Base-by-base conservation (phyloP, 208 protist species). In the Blastocrithidia nonstop region DNA sequence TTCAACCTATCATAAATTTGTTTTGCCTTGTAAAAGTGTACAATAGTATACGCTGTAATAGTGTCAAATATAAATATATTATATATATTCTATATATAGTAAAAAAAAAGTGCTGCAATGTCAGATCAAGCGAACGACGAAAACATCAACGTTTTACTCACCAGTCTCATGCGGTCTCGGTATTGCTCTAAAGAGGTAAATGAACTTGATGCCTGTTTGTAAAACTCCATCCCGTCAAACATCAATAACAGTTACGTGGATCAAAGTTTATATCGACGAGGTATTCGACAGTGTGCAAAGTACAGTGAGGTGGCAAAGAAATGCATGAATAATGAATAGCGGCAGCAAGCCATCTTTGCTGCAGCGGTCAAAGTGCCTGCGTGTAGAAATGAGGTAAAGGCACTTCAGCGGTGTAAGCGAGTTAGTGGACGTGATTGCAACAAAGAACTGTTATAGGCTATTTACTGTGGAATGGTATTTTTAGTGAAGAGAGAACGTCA, bases 391-490 rank as follows among this genome's bases (percentile, higher is more conserved):
- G 82, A 91, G 48, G 52, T 62, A 42, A 49, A 54, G 4, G 57
- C 50, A 24, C 46, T 85, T 36, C 52, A 70, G 46, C 31, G 54
- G 15, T 91, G 82, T 47, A 76, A 83, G 29, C 31, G 60, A 0
- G 13, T 35, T 5, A 54, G 59, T 16, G 63, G 58, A 21, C 45
- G 58, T 22, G 71, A 85, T 43, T 91, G 82, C 44, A 78, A 91
- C 61, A 44, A 61, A 36, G 76, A 91, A 61, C 77, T 72, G 7
- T 53, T 86, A 15, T 71, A 91, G 50, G 67, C 64, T 43, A 47
- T 91, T 23, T 86, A 82, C 64, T 91, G 82, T 43, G 82, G 82
- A 13, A 82, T 91, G 73, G 71, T 82, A 15, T 64, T 77, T 46
- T 52, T 91, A 4, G 60, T 85, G 40, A 70, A 88, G 61, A 56